Percentiles rank a stretch among this genome's conserved stretches.
These are phyloP conservation scores for Penicillium desertorum DNA, from an alignment of 495 filamentous ascomycete species.

Conservation along the genomic window DNA sequence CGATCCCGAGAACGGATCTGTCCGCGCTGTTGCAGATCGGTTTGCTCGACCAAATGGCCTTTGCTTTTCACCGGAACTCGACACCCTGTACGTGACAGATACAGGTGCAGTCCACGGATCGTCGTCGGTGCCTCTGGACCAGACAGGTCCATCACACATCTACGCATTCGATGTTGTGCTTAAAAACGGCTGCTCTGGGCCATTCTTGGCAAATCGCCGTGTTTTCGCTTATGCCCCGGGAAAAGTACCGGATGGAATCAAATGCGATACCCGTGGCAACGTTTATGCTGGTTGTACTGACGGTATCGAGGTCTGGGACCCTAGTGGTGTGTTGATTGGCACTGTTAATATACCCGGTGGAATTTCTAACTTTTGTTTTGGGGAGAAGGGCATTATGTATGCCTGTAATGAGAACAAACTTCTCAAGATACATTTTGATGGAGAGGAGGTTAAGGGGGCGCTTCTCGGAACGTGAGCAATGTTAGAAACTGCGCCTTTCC, in stretches of 20 bases:
- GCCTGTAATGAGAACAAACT: conserved; percentile 45
- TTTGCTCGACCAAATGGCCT: conserved; percentile 51
- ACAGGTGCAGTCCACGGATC: conserved; percentile 27
- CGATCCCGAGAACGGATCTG: no score
- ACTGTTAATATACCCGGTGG: conserved; percentile 51
- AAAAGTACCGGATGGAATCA: conserved; percentile 61
- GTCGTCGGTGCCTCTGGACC: no score
- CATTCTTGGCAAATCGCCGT: conserved; percentile 51
- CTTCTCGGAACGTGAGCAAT: no score
- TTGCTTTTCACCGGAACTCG: conserved; percentile 48
- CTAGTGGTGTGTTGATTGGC: conserved; percentile 52
- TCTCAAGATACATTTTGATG: no score
- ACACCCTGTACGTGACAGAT: conserved; percentile 53
- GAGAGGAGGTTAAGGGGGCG: no score
- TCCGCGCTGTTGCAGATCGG: conserved; percentile 27
- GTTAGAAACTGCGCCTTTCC: no score
- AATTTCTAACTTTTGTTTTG: conserved; percentile 48
- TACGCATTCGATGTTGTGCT: conserved; percentile 31
- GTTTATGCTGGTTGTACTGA: conserved; percentile 62
- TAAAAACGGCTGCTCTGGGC: conserved; percentile 19
- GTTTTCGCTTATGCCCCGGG: conserved; percentile 58
- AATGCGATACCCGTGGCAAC: conserved; percentile 58
- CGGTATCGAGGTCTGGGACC: conserved; percentile 61
- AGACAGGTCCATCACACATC: conserved; percentile 13
- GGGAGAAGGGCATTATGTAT: conserved; percentile 43